Base-by-base conservation (phyloP, 2,329 filamentous ascomycete species). In the Escovopsis sp. region DNA sequence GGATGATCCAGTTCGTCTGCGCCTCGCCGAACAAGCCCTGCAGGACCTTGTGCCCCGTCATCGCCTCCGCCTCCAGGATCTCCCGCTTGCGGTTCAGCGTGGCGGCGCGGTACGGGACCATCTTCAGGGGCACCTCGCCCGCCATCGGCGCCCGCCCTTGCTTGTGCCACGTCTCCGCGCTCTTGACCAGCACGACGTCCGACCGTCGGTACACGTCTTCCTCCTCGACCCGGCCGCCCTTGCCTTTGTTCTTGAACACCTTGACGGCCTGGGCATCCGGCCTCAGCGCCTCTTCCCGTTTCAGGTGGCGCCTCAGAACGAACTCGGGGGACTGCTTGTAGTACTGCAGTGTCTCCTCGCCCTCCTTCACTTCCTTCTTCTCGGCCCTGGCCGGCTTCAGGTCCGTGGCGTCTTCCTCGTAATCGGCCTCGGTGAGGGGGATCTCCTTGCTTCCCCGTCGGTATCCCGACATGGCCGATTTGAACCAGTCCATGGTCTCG, bases 1-100 rank as follows among this genome's bases (percentile, higher is more conserved):
- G 89, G 43, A 95, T 89, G 57, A 96, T 96, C 79, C 85, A 95
- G 42, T 94, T 84, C 0, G 91, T 98, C 60, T 98, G 91, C 8
- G 83, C 79, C 43, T 72, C 67, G 41, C 83, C 79, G 60, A 86
- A 98, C 0, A 98, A 64, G 0, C 87, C 88, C 57, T 98, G 91
- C 45, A 87, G 71, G 5, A 84, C 78, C 59, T 93, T 94, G 51
- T 82, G 73, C 14, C 89, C 89, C 1, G 77, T 86, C 16, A 80
- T 72, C 2, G 82, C 77, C 56, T 91, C 79, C 3, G 81, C 78
- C 55, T 94, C 87, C 50, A 93, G 82, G 35, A 96, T 82, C 58
- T 95, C 91, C 39, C 88, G 77, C 52, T 87, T 84, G 16, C 91
- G 74, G 40, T 87, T 85, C 3, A 84, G 73, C 0, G 91, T 98